phyloP scores from a whole-genome alignment of 257 asterid species.

The Solanum etuberosum region DNA sequence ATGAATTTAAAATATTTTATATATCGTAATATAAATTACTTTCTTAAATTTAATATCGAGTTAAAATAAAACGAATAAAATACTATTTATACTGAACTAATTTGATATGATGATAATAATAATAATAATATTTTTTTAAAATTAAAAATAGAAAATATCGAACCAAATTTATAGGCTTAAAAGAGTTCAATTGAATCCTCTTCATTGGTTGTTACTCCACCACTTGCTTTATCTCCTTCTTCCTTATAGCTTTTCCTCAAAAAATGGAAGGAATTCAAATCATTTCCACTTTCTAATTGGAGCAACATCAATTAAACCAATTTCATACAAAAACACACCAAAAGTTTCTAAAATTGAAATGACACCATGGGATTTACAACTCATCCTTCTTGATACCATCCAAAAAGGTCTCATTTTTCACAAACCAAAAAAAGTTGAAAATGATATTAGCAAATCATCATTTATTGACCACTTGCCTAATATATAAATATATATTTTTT shows the following conservation, averaged over 20 bases:
- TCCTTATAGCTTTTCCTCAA: not conserved
- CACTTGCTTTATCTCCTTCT: too few relatives aligned
- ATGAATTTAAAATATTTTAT: too few relatives aligned
- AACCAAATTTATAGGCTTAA: not conserved
- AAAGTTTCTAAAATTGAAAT: not conserved
- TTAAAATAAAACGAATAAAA: too few relatives aligned
- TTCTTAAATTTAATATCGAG: too few relatives aligned
- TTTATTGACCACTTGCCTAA: slow-evolving; percentile 1
- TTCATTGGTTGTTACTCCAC: not conserved
- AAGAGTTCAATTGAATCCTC: too few relatives aligned
- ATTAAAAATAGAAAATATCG: too few relatives aligned
- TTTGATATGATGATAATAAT: too few relatives aligned
- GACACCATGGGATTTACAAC: slow-evolving; percentile 16
- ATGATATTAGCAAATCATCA: not conserved
- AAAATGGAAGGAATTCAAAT: slow-evolving; percentile 4
- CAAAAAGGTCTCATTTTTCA: slow-evolving; percentile 7
- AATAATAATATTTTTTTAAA: too few relatives aligned
- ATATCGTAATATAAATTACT: too few relatives aligned
- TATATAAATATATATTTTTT: too few relatives aligned
- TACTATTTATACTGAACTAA: too few relatives aligned
- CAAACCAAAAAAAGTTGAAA: not conserved
- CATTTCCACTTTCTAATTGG: not conserved
- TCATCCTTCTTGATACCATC: not conserved
- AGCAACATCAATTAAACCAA: too few relatives aligned
- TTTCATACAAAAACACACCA: not conserved